Evolutionary conservation across 2,329 filamentous ascomycete species (phyloP).

Genomic region (Alternaria panax): DNA sequence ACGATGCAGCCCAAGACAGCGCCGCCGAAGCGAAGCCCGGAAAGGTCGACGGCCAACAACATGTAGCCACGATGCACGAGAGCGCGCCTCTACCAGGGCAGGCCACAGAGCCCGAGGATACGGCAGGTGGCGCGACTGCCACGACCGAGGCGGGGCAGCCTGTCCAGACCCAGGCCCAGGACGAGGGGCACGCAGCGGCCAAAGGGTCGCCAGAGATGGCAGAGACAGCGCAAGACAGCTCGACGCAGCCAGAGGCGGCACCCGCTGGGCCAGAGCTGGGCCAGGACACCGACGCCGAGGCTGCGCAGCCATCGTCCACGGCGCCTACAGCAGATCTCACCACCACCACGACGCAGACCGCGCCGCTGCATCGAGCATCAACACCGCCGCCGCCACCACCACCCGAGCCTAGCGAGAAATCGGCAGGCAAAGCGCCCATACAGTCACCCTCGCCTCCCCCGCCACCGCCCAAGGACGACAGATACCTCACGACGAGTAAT

Average conservation of each 20-base stretch:
- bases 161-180: conserved; percentile 14
- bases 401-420: conserved; percentile 27
- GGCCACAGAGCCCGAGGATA: neutral
- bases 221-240: neutral
- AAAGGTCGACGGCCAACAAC: conserved; percentile 17
- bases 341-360: conserved; percentile 26
- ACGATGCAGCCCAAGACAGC: conserved; percentile 34
- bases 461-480: conserved; percentile 60
- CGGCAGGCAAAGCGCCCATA: conserved; percentile 40
- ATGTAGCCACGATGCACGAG: conserved; percentile 4
- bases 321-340: conserved; percentile 28
- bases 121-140: conserved; percentile 4
- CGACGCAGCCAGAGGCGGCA: neutral
- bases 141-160: conserved; percentile 34
- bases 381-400: conserved; percentile 35
- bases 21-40: conserved; percentile 30
- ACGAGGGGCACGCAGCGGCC: conserved; percentile 12
- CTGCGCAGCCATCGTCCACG: conserved; percentile 9
- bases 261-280: neutral
- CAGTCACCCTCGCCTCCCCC: conserved; percentile 54
- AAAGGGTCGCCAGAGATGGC: neutral
- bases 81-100: conserved; percentile 2
- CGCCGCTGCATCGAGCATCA: conserved; percentile 21
- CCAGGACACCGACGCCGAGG: neutral
- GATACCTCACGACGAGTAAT: conserved; percentile 54